Percentiles rank a stretch among this genome's conserved stretches.
phyloP scores from a whole-genome alignment of 2,329 filamentous ascomycete species.

The Aspergillus pseudonomiae region DNA sequence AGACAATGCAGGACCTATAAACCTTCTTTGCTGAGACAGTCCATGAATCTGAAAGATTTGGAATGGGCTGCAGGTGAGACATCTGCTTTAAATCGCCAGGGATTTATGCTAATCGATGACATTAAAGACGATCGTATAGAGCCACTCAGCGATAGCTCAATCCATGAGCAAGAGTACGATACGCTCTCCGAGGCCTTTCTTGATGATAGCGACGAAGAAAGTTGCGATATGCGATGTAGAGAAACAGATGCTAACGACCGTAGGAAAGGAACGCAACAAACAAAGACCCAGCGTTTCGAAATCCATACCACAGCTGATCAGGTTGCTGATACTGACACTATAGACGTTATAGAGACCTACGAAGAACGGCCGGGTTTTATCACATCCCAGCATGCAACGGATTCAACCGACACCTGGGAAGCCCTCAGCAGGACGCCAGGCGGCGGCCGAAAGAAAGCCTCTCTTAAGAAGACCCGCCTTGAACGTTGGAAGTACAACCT shows the following conservation, averaged over 20 bases:
- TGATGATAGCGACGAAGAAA: not conserved
- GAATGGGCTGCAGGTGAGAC: not conserved
- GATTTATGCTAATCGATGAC: not conserved
- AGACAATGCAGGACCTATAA: not conserved
- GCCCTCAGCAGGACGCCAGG: not conserved
- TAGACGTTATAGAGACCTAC: not conserved
- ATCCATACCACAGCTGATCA: not conserved
- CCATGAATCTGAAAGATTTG: not conserved
- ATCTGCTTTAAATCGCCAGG: not conserved
- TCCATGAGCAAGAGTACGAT: not conserved
- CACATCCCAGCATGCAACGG: not conserved
- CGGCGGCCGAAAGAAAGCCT: not conserved
- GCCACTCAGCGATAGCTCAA: not conserved
- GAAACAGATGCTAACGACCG: not conserved
- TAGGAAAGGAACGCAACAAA: not conserved
- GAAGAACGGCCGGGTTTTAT: no score
- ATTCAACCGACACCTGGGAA: not conserved
- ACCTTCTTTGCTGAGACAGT: slow-evolving; percentile 12
- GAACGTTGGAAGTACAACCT: not conserved
- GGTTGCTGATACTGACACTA: not conserved
- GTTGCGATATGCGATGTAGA: not conserved
- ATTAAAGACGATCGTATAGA: not conserved
- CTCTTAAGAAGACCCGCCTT: not conserved
- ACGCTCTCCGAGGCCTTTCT: not conserved
- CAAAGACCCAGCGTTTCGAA: not conserved